phyloP scores from a whole-genome alignment of 257 asterid genomes.

The Solanum pennellii region DNA sequence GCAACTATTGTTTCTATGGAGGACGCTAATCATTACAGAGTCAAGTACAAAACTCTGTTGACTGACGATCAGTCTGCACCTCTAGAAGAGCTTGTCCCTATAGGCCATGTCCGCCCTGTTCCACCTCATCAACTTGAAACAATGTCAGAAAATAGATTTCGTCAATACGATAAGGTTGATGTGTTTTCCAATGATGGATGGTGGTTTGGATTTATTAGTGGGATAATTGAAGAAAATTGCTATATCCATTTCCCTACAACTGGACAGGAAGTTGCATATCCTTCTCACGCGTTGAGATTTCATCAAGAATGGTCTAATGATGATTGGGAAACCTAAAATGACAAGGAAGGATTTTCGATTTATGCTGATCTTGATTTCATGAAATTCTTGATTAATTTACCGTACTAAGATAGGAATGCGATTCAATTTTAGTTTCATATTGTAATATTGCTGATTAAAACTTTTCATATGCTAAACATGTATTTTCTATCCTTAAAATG shows the following conservation, averaged over 20 bases:
- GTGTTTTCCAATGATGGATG: slow-evolving; percentile 3
- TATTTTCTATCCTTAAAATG: too few species aligned
- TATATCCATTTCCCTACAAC: neutral
- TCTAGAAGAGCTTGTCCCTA: neutral
- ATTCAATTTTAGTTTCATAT: too few species aligned
- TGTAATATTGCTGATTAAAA: too few species aligned
- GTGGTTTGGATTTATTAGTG: slow-evolving; percentile 2
- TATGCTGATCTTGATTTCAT: too few species aligned
- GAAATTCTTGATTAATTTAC: too few species aligned
- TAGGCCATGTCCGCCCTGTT: neutral
- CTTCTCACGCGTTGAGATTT: neutral
- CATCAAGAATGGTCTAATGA: neutral
- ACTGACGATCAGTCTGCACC: neutral
- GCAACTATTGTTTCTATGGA: neutral
- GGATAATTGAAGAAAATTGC: neutral
- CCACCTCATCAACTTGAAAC: neutral
- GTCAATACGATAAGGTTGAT: neutral
- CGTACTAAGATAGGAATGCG: too few species aligned
- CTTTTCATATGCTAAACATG: too few species aligned
- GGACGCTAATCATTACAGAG: neutral
- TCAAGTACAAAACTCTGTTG: slow-evolving; percentile 1
- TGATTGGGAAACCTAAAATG: too few species aligned
- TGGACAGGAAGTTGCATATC: neutral
- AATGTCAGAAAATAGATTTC: neutral
- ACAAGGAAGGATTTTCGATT: too few species aligned